Percentiles rank a stretch among this genome's conserved stretches.
Evolutionary conservation across 306 rosid species (phyloP).

Genomic region (Spatholobus suberectus): DNA sequence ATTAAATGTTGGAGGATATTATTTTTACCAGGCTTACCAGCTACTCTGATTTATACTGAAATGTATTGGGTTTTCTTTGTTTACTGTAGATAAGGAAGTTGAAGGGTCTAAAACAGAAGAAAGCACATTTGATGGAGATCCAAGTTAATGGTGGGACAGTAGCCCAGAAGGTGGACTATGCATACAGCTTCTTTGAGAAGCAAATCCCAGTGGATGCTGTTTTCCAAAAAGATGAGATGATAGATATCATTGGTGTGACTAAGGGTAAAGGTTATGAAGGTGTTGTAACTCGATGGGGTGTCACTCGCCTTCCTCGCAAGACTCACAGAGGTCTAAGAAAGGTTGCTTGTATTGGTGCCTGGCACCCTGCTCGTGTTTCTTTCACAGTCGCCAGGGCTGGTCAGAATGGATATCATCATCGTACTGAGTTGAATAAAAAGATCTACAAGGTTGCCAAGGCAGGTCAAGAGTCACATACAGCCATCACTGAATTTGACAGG

Average conservation of each 20-base stretch:
- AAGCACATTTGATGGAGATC: constrained; percentile 89
- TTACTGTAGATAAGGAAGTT: constrained; percentile 65
- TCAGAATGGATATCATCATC: constrained; percentile 91
- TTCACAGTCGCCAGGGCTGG: constrained; percentile 94
- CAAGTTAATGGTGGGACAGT: constrained; percentile 84
- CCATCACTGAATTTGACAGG: constrained; percentile 60
- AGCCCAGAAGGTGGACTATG: constrained; percentile 77
- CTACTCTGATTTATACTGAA: background rate
- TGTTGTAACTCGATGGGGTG: constrained; percentile 94
- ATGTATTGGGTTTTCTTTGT: background rate
- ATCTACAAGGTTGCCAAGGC: constrained; percentile 73
- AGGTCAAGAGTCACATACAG: constrained; percentile 68
- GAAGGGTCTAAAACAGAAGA: constrained; percentile 91
- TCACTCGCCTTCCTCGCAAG: constrained; percentile 90
- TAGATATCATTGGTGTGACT: constrained; percentile 83
- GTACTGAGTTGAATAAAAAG: constrained; percentile 87
- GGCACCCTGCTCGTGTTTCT: constrained; percentile 95
- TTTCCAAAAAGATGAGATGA: constrained; percentile 91
- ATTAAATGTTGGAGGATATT: background rate
- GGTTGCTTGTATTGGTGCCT: constrained; percentile 96
- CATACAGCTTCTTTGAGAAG: constrained; percentile 75
- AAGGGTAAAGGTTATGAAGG: constrained; percentile 96
- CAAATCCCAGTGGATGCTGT: constrained; percentile 81
- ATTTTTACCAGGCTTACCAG: background rate
- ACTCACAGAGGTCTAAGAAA: constrained; percentile 89